Percentiles rank a stretch among this genome's conserved stretches.
phyloP scores from a whole-genome alignment of 2,329 filamentous ascomycete genomes.

The Claviceps paspali region DNA sequence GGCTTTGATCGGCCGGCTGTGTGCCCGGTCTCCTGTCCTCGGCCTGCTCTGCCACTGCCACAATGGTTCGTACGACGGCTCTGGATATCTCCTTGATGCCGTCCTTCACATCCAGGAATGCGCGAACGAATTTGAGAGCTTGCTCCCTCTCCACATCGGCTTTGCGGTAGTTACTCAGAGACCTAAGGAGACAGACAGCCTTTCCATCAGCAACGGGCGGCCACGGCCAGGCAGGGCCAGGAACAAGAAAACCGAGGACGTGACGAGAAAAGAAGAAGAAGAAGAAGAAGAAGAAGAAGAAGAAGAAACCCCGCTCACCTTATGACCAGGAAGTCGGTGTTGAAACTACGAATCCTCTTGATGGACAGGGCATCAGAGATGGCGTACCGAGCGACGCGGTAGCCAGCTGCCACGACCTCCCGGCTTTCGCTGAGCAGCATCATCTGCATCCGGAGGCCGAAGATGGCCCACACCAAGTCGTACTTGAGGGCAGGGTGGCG shows the following conservation, averaged over 20 bases:
- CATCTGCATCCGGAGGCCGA: slow-evolving; percentile 82
- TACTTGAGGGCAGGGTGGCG: slow-evolving; percentile 87
- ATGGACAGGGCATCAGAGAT: slow-evolving; percentile 85
- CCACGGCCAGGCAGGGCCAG: no score
- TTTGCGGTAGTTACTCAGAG: slow-evolving; percentile 88
- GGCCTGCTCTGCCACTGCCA: slow-evolving; percentile 74
- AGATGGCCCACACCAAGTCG: slow-evolving; percentile 89
- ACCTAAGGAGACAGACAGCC: slow-evolving; percentile 38
- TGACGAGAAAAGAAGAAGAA: no score
- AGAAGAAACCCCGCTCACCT: no score
- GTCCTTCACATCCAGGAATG: slow-evolving; percentile 90
- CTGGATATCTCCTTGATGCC: slow-evolving; percentile 78
- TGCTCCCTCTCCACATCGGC: slow-evolving; percentile 96
- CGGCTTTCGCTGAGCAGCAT: slow-evolving; percentile 93
- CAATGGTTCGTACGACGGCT: slow-evolving; percentile 75
- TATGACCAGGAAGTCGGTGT: slow-evolving; percentile 87
- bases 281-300: no score
- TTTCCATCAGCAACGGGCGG: slow-evolving; percentile 7
- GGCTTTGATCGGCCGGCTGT: slow-evolving; percentile 46
- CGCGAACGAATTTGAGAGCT: slow-evolving; percentile 87
- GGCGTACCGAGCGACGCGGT: slow-evolving; percentile 83
- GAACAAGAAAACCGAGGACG: no score
- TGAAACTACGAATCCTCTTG: slow-evolving; percentile 70
- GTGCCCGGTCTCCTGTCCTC: slow-evolving; percentile 82
- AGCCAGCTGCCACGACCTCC: slow-evolving; percentile 89